Conservation (phyloP, 805 yeast genomes). For the Metschnikowia anglica region DNA sequence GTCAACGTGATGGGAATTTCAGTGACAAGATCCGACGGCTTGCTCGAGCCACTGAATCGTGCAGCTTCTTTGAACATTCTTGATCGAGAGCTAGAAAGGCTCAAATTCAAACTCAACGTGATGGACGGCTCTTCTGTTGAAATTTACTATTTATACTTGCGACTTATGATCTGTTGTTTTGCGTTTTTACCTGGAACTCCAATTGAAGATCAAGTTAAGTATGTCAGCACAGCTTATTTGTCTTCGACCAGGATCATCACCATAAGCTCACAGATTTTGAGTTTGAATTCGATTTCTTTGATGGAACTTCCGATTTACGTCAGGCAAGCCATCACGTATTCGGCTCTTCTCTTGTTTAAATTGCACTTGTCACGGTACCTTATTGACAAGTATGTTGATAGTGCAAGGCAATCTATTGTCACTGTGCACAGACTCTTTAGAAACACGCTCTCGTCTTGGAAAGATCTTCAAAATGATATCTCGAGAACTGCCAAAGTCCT, state of each 20-base stretch:
- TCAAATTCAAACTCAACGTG: slow-evolving; percentile 64
- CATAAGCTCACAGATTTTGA: slow-evolving; percentile 63
- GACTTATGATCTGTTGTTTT: slow-evolving; percentile 80
- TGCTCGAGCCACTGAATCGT: slow-evolving; percentile 78
- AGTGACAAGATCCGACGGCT: slow-evolving; percentile 83
- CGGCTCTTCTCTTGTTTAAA: slow-evolving; percentile 76
- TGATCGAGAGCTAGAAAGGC: slow-evolving; percentile 72
- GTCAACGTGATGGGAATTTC: slow-evolving; percentile 85
- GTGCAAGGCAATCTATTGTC: slow-evolving; percentile 89
- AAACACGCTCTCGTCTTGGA: slow-evolving; percentile 90
- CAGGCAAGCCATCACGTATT: slow-evolving; percentile 80
- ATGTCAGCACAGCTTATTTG: slow-evolving; percentile 76
- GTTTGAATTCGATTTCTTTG: slow-evolving; percentile 56
- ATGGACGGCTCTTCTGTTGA: slow-evolving; percentile 68
- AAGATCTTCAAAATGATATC: slow-evolving; percentile 83
- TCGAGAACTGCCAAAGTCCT: slow-evolving; percentile 88
- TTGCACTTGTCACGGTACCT: slow-evolving; percentile 76
- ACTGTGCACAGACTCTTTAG: slow-evolving; percentile 86
- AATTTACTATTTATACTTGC: slow-evolving; percentile 73
- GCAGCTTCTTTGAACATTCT: slow-evolving; percentile 76
- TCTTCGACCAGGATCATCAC: slow-evolving; percentile 82
- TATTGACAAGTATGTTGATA: slow-evolving; percentile 72
- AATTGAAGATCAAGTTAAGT: slow-evolving; percentile 79
- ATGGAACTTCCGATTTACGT: slow-evolving; percentile 85
- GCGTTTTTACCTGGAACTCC: slow-evolving; percentile 91